Evolutionary conservation across 2,329 filamentous ascomycete genomes (phyloP).

Genomic region (Ophiocordyceps sinensis): DNA sequence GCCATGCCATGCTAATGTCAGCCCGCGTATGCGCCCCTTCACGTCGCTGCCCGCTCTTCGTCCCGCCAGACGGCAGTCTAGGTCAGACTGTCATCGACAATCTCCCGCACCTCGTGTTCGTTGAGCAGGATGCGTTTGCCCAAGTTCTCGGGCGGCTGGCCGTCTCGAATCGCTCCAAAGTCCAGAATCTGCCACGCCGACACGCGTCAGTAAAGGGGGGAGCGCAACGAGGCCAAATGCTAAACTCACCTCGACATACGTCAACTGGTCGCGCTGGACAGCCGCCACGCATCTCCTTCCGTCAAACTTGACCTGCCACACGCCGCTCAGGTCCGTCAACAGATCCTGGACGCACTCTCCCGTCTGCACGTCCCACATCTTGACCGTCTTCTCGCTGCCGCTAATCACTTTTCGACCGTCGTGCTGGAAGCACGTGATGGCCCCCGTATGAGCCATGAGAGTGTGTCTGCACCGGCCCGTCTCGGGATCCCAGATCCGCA

Average conservation of each 20-base stretch:
- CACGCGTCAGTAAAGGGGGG: slow-evolving; percentile 1
- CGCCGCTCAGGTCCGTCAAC: slow-evolving; percentile 83
- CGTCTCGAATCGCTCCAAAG: slow-evolving; percentile 87
- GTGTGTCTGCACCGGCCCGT: slow-evolving; percentile 81
- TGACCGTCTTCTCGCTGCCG: slow-evolving; percentile 86
- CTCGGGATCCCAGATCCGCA: slow-evolving; percentile 95
- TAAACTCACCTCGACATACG: slow-evolving; percentile 78
- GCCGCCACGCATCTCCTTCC: slow-evolving; percentile 89
- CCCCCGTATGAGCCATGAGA: slow-evolving; percentile 84
- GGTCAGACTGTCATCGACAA: slow-evolving; percentile 28
- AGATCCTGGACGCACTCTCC: slow-evolving; percentile 89
- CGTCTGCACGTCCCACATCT: slow-evolving; percentile 95
- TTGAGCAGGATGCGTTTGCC: slow-evolving; percentile 64
- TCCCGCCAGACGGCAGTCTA: not conserved
- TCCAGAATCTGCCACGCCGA: slow-evolving; percentile 62
- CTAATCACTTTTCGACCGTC: slow-evolving; percentile 94
- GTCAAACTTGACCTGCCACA: slow-evolving; percentile 98
- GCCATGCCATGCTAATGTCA: too few species aligned
- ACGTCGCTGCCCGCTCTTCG: too few species aligned
- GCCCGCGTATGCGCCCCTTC: too few species aligned
- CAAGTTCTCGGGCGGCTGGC: slow-evolving; percentile 60
- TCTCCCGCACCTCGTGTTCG: slow-evolving; percentile 35
- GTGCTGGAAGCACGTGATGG: slow-evolving; percentile 97
- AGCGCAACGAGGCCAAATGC: too few species aligned
- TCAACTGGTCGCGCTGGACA: slow-evolving; percentile 81